Evolutionary conservation across 2,329 filamentous ascomycete genomes (phyloP).

Genomic region (Pestalotiopsis sp.): DNA sequence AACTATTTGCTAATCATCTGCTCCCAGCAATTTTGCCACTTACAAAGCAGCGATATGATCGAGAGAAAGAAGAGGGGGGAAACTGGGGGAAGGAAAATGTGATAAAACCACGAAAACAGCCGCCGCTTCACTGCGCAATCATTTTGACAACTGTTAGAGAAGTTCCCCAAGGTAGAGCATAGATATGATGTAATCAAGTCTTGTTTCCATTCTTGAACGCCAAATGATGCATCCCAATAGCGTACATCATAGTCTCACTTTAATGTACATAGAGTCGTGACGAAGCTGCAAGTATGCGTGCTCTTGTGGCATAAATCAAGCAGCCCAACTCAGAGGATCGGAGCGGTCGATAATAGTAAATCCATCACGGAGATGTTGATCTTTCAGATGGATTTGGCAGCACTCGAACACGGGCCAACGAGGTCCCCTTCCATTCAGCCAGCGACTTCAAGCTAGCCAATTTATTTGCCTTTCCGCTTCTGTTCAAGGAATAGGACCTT

Average conservation of each 20-base stretch:
- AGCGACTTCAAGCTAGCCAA: not conserved
- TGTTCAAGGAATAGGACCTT: constrained; percentile 95
- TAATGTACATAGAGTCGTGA: not conserved
- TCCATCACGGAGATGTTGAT: not conserved
- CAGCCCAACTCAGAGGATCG: not conserved
- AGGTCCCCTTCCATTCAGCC: not conserved
- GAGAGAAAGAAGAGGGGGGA: not conserved
- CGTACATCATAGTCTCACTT: not conserved
- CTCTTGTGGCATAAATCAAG: not conserved
- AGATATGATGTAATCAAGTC: not conserved
- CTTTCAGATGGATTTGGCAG: not conserved
- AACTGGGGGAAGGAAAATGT: not conserved
- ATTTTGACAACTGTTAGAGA: not conserved
- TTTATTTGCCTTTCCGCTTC: constrained; percentile 73
- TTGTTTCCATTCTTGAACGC: constrained; percentile 5
- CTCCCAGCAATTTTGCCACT: not conserved
- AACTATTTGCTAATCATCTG: not conserved
- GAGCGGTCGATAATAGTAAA: not conserved
- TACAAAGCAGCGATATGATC: not conserved
- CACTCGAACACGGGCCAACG: too few relatives aligned
- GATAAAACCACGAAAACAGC: not conserved
- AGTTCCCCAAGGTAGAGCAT: not conserved
- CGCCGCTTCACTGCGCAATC: not conserved
- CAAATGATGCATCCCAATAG: constrained; percentile 1
- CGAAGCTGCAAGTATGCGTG: not conserved